These are phyloP conservation scores for Termitomyces sp. DNA, from an alignment of 768 basidiomycete genomes.

Conservation along the genomic window DNA sequence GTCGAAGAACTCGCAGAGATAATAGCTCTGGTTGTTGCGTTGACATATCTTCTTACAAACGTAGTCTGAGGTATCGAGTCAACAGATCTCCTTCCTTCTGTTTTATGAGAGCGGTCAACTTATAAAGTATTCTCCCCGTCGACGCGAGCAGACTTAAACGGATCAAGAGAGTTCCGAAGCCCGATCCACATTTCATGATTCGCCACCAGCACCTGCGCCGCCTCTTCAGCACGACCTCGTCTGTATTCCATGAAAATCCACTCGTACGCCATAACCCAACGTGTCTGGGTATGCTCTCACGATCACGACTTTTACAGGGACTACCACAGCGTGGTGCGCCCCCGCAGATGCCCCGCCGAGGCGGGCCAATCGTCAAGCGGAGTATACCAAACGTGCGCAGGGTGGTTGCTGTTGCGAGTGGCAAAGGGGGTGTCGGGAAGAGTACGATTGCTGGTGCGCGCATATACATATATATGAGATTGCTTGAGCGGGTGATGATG, in stretches of 20 bases:
- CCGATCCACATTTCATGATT: neutral
- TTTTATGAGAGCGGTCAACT: no score
- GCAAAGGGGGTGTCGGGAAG: constrained; percentile 92
- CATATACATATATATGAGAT: neutral
- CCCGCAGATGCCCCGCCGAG: constrained; percentile 59
- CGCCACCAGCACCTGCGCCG: neutral
- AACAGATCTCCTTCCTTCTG: no score
- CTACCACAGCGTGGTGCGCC: constrained; percentile 31
- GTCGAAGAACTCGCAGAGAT: no score
- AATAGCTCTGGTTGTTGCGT: no score
- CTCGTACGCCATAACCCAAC: constrained; percentile 6
- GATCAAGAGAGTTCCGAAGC: neutral
- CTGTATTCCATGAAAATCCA: constrained; percentile 15
- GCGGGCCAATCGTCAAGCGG: constrained; percentile 48
- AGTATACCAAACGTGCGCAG: constrained; percentile 70
- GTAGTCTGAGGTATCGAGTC: no score
- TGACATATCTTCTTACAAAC: no score
- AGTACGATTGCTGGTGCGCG: constrained; percentile 77
- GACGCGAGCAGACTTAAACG: no score
- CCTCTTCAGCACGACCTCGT: neutral
- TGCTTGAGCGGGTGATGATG: neutral
- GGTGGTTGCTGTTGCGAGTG: constrained; percentile 82
- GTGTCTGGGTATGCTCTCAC: neutral
- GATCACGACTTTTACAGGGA: constrained; percentile 12
- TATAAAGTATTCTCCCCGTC: no score